These are phyloP conservation scores for Cystofilobasidium macerans DNA, from an alignment of 768 basidiomycete species.

Conservation along the genomic window DNA sequence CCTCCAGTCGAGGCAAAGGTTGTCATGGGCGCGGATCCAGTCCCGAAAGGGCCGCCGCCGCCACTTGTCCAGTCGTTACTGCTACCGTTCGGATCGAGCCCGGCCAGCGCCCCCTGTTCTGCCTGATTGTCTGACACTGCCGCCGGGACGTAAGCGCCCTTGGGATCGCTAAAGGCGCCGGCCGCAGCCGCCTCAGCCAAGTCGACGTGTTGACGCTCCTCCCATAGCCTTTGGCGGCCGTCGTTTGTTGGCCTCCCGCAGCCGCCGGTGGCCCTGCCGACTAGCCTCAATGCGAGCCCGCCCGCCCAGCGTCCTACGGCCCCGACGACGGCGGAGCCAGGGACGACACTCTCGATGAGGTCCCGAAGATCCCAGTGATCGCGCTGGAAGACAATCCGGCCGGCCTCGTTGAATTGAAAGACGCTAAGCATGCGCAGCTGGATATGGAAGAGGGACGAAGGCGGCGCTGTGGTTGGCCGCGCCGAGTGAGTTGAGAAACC, in stretches of 20 bases:
- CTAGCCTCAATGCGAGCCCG: background rate
- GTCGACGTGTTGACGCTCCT: no score
- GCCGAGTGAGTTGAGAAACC: background rate
- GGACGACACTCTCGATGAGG: constrained; percentile 16
- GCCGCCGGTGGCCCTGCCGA: background rate
- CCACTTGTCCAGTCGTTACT: no score
- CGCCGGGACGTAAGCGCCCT: no score
- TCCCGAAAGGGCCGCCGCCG: no score
- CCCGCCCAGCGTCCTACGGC: constrained; percentile 5
- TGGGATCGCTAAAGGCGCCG: no score
- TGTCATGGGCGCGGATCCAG: background rate
- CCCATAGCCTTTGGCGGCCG: no score
- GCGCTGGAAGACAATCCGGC: constrained; percentile 17
- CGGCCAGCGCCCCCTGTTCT: no score
- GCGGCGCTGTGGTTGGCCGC: background rate
- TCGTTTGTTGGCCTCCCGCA: background rate
- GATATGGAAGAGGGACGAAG: constrained; percentile 8
- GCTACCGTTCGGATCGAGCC: no score
- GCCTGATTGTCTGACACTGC: no score
- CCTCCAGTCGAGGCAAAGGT: background rate
- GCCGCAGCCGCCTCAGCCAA: no score
- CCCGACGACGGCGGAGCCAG: background rate
- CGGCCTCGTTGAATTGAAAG: constrained; percentile 20
- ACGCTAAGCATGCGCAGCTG: constrained; percentile 14
- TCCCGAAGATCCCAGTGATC: constrained; percentile 24